Conservation (phyloP, 225 moss, liverwort and hornwort species). For the Climacium dendroides region DNA sequence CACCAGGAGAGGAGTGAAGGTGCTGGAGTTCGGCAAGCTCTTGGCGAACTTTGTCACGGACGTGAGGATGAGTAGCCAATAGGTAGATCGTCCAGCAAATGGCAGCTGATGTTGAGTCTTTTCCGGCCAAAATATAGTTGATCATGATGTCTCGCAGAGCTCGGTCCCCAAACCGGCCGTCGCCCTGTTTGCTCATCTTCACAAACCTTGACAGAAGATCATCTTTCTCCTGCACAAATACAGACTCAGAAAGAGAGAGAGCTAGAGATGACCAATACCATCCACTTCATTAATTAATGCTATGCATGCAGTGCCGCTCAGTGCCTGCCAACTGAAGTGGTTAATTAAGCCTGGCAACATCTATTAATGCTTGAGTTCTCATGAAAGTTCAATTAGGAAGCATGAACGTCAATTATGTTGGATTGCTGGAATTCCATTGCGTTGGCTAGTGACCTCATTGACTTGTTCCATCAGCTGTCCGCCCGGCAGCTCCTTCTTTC, state of each 20-base stretch:
- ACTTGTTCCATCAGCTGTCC: not conserved
- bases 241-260: not conserved
- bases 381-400: not conserved
- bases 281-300: too few species aligned
- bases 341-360: not conserved
- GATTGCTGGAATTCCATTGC: not conserved
- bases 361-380: not conserved
- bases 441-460: too few species aligned
- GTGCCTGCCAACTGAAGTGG: not conserved
- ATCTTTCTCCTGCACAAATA: slow-evolving; percentile 9
- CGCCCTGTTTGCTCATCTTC: slow-evolving; percentile 20
- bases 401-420: not conserved
- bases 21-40: not conserved
- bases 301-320: not conserved
- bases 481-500: slow-evolving; percentile 4
- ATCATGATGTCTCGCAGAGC: slow-evolving; percentile 27
- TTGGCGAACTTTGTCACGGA: not conserved
- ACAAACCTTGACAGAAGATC: slow-evolving; percentile 41
- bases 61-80: slow-evolving; percentile 4
- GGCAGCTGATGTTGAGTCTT: not conserved
- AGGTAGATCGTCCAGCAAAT: slow-evolving; percentile 19
- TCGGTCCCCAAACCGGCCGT: slow-evolving; percentile 6
- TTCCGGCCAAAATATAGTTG: slow-evolving; percentile 16
- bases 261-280: not conserved
- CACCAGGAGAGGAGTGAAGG: not conserved